phyloP scores from a whole-genome alignment of 106 monocot species.

The Amphibolis antarctica region DNA sequence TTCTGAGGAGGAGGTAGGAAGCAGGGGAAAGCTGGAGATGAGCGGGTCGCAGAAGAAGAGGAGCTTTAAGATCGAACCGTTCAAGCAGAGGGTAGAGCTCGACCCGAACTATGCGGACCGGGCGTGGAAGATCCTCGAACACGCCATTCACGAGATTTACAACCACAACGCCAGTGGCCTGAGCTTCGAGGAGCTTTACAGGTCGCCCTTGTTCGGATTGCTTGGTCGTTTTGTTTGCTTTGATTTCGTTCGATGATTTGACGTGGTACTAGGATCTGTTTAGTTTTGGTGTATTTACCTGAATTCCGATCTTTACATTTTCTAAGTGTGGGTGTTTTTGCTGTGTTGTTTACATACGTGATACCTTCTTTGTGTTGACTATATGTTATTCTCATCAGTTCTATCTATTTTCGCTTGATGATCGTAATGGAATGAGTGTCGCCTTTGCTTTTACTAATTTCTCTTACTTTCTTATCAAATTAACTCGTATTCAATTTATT shows the following conservation, averaged over 20 bases:
- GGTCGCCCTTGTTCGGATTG: constrained; percentile 16
- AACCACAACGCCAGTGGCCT: constrained; percentile 97
- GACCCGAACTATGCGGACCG: constrained; percentile 90
- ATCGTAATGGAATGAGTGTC: too few relatives aligned
- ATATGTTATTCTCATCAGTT: too few relatives aligned
- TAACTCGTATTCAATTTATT: too few relatives aligned
- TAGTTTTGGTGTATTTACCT: too few relatives aligned
- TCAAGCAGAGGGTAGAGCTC: constrained; percentile 79
- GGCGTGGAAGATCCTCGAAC: constrained; percentile 84
- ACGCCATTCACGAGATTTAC: constrained; percentile 95
- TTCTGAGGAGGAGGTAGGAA: neutral
- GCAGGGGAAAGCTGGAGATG: neutral
- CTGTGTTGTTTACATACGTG: too few relatives aligned
- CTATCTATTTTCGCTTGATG: too few relatives aligned
- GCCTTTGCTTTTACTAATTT: too few relatives aligned
- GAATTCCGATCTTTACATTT: too few relatives aligned
- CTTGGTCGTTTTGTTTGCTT: neutral
- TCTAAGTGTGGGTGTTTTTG: too few relatives aligned
- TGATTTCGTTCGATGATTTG: neutral
- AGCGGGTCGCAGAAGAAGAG: constrained; percentile 40
- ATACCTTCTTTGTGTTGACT: too few relatives aligned
- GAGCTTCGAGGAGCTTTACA: constrained; percentile 93
- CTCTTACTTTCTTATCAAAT: too few relatives aligned
- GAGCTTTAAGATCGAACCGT: constrained; percentile 86
- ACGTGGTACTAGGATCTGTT: too few relatives aligned